Base-by-base conservation (phyloP, 2,329 filamentous ascomycete genomes). In the Pestalotiopsis sp. region DNA sequence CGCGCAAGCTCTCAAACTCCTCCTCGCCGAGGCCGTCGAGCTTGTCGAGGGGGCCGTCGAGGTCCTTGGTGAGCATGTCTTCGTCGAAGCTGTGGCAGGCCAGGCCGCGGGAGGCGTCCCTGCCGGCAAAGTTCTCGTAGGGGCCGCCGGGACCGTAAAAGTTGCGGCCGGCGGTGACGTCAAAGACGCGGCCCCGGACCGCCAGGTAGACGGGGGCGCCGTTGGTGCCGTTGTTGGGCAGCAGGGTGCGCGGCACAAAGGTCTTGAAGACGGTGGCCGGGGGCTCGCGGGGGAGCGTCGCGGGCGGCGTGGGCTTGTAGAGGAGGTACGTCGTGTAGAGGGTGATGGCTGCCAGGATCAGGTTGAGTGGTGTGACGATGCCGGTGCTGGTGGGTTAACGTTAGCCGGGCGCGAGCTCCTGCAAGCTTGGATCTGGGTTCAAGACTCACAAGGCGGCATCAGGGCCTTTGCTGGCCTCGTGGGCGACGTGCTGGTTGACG, bases 71-170 rank as follows among this genome's bases (percentile, higher is more conserved):
- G 82, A 98, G 83, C 94, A 98, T 97, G 6, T 95, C 92, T 84
- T 93, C 90, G 78, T 98, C 96, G 80, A 99, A 98, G 83, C 93
- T 97, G 69, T 95, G 93, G 80, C 89, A 93, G 1, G 96, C 95
- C 69, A 99, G 83, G 1, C 96, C 96, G 65, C 95, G 88, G 72
- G 89, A 94, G 23, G 96, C 96, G 81, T 99, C 96, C 52, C 95
- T 86, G 0, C 96, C 96, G 0, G 96, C 96, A 78, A 99, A 99
- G 83, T 98, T 98, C 80, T 91, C 91, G 80, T 99, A 99, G 2
- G 95, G 94, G 0, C 95, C 95, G 13, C 94, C 95, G 23, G 96
- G 96, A 3, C 96, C 96, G 82, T 99, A 99, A 81, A 98, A 98
- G 84, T 97, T 95, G 76, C 92, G 89, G 27, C 96, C 95, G 14